Conservation (phyloP, 176 grass and related monocot genomes). For the Luzula sylvatica region DNA sequence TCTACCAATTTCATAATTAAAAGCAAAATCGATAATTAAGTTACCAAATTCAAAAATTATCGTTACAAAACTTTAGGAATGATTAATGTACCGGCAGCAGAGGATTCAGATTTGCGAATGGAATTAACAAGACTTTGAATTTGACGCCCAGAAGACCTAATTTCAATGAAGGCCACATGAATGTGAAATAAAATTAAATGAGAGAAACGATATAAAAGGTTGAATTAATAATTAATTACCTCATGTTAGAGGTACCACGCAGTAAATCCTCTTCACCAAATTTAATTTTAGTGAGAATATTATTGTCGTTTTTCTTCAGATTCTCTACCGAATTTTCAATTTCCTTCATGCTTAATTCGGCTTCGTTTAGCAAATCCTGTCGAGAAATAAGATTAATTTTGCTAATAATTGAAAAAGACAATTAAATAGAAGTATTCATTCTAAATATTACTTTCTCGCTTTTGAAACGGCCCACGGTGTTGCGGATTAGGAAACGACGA, state of each 20-base stretch:
- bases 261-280: conserved; percentile 76
- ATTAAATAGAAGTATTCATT: conserved; percentile 8
- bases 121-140: conserved; percentile 68
- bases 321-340: conserved; percentile 44
- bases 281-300: conserved; percentile 58
- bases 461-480: conserved; percentile 77
- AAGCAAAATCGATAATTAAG: neutral
- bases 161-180: conserved; percentile 12
- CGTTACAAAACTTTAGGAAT: neutral
- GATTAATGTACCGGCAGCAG: conserved; percentile 50
- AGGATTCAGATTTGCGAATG: conserved; percentile 75
- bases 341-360: conserved; percentile 60
- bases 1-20: conserved; percentile 18
- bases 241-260: conserved; percentile 65
- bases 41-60: conserved; percentile 1
- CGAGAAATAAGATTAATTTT: conserved; percentile 8
- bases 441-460: conserved; percentile 70
- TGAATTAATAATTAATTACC: conserved; percentile 25
- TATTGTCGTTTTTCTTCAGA: conserved; percentile 70
- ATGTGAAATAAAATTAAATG: neutral
- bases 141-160: conserved; percentile 74
- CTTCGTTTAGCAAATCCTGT: conserved; percentile 69
- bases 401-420: conserved; percentile 5
- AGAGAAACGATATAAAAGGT: neutral
- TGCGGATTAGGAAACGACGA: conserved; percentile 69